A percentile compares a stretch with the other conserved stretches of the same genome.
phyloP scores from a whole-genome alignment of 2,329 filamentous ascomycete species.

The Verticillium nonalfalfae region DNA sequence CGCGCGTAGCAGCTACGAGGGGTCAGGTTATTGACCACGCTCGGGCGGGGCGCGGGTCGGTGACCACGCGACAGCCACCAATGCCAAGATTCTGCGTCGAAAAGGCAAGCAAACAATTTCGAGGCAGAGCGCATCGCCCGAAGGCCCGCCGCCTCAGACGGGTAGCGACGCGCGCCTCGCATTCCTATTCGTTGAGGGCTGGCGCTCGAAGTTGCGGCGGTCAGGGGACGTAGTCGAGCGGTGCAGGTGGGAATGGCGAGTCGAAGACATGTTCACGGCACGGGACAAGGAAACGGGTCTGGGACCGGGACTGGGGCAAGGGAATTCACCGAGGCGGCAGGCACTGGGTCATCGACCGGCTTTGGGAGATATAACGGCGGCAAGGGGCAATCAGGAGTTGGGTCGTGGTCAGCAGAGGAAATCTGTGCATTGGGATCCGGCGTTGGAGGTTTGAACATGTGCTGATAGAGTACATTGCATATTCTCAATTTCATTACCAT shows the following conservation, averaged over 20 bases:
- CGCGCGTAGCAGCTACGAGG: conserved; percentile 7
- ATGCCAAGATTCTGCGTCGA: background rate
- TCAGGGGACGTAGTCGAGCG: conserved; percentile 25
- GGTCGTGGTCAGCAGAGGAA: background rate
- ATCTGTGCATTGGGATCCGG: conserved; percentile 1
- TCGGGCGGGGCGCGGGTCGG: conserved; percentile 19
- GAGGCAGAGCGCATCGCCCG: conserved; percentile 7
- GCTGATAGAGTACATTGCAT: background rate
- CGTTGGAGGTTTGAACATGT: background rate
- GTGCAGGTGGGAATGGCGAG: conserved; percentile 22
- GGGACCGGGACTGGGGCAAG: background rate
- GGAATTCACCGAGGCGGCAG: background rate
- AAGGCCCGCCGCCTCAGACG: background rate
- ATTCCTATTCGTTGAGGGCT: conserved; percentile 30
- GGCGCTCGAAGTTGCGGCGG: conserved; percentile 23
- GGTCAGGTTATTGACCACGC: conserved; percentile 28
- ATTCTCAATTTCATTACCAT: background rate
- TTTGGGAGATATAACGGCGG: background rate
- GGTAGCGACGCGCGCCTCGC: conserved; percentile 19
- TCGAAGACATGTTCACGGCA: conserved; percentile 10
- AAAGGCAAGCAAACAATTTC: background rate
- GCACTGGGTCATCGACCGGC: background rate
- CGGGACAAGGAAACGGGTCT: background rate
- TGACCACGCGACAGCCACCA: background rate
- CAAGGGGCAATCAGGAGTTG: background rate